Evolutionary conservation across 2,329 filamentous ascomycete species (phyloP).

Genomic region (Teratosphaeria nubilosa): DNA sequence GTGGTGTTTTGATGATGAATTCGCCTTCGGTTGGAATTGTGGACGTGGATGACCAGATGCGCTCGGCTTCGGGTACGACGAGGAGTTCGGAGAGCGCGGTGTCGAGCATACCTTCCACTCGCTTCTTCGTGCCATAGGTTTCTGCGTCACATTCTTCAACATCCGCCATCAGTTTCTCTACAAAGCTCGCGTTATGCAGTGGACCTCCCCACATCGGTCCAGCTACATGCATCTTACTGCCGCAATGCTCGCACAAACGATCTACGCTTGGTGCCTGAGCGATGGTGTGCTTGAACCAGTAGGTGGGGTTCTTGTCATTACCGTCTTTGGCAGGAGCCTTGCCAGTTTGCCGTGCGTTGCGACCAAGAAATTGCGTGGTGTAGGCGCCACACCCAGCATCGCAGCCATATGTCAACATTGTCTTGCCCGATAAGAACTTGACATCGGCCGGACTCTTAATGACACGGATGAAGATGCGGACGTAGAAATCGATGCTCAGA

Average conservation of each 20-base stretch:
- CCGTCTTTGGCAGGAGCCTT: slow-evolving; percentile 51
- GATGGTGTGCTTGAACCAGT: slow-evolving; percentile 69
- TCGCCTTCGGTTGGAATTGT: slow-evolving; percentile 2
- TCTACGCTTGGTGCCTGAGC: slow-evolving; percentile 59
- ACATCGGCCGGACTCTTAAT: slow-evolving; percentile 71
- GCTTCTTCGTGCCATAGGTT: slow-evolving; percentile 67
- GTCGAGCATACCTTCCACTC: slow-evolving; percentile 84
- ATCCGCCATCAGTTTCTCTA: slow-evolving; percentile 65
- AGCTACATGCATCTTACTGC: slow-evolving; percentile 72
- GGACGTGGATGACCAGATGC: neutral
- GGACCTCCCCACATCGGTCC: slow-evolving; percentile 94
- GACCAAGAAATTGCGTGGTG: slow-evolving; percentile 69
- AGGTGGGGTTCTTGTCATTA: slow-evolving; percentile 38
- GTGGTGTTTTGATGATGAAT: slow-evolving; percentile 40
- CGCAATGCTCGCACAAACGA: slow-evolving; percentile 69
- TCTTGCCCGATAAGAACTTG: slow-evolving; percentile 83
- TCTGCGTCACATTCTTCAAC: slow-evolving; percentile 57
- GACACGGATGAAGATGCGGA: slow-evolving; percentile 76
- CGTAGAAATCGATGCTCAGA: slow-evolving; percentile 92
- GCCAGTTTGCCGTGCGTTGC: slow-evolving; percentile 54
- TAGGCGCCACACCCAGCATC: slow-evolving; percentile 86
- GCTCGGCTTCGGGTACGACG: slow-evolving; percentile 13
- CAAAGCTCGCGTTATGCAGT: slow-evolving; percentile 74
- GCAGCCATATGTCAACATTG: slow-evolving; percentile 87
- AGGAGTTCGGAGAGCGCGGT: slow-evolving; percentile 69